Evolutionary conservation across 2,329 filamentous ascomycete genomes (phyloP), one percentile per base, ranked within the genome.

Genomic region (Fusarium secorum): DNA sequence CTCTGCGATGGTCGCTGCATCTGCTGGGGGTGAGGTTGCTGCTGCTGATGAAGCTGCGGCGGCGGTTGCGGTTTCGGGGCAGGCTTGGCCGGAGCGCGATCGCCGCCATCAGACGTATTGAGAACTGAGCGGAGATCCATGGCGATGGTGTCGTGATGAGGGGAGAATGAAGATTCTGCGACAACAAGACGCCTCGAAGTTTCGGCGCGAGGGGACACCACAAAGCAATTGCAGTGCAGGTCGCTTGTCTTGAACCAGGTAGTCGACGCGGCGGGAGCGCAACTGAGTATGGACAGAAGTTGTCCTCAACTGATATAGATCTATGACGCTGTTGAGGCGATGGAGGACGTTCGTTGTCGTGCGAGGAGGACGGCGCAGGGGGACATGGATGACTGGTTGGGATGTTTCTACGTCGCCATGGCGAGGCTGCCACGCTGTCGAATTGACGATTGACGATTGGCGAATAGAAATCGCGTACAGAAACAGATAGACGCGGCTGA

Each of bases 91-190:
- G 79, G 78, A 48, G 77, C 75, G 68, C 79, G 78, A 54, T 81
- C 83, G 72, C 80, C 84, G 63, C 80, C 80, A 67, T 86, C 87
- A 38, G 85, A 82, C 26, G 83, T 81, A 77, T 89, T 89, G 51
- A 89, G 79, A 74, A 90, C 85, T 20, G 83, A 84, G 69, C 82
- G 79, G 62, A 88, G 82, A 81, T 88, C 86, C 86, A 88, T 85
- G 59, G 64, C 41, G 44, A 49, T 46, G 28, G 33, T 28, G 35
- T 61, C 52, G 39, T 33, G n/a, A 42, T 32, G 49, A 41, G 60
- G 26, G 33, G 42, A 54, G 38, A 63, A 45, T 54, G 44, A 64
- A 49, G 60, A 61, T 60, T 49, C 61, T 63, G 65, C 66, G 74
- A 71, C 59, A 60, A 64, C 51, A 65, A 51, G 63, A 68, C 48